A percentile compares a stretch with the other conserved stretches of the same genome.
Conservation (phyloP, 2,329 filamentous ascomycete genomes). For the Gyromitra esculenta region DNA sequence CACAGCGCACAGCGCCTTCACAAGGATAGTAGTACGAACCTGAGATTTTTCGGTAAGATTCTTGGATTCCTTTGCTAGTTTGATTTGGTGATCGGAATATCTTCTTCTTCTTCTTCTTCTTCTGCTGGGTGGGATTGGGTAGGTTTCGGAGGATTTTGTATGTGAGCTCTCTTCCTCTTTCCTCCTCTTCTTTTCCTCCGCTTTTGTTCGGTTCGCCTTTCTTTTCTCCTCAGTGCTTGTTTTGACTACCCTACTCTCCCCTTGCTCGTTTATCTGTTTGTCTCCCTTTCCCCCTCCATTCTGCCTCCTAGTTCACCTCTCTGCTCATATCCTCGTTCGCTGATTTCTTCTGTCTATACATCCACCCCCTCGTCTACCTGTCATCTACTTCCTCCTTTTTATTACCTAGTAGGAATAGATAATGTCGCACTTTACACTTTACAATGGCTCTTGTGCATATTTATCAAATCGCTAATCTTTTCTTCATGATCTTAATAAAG, state of each 20-base stretch:
- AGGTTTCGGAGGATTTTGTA: neutral
- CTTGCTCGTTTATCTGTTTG: neutral
- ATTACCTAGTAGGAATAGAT: no score
- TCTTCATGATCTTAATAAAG: no score
- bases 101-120: neutral
- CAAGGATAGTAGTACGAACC: neutral
- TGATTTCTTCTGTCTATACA: neutral
- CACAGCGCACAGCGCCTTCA: neutral
- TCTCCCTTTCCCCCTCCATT: neutral
- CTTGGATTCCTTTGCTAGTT: neutral
- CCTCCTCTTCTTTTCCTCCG: neutral
- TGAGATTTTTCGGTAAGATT: neutral
- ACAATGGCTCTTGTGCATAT: no score
- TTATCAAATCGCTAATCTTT: no score
- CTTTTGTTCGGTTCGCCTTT: neutral
- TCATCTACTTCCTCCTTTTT: no score
- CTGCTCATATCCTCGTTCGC: neutral
- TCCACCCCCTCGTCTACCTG: neutral
- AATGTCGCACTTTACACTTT: no score
- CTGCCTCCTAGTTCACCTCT: neutral
- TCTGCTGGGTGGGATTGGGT: neutral
- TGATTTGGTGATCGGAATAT: neutral
- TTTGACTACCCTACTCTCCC: no score
- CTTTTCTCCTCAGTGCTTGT: neutral
- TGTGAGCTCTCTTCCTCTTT: neutral